phyloP scores from a whole-genome alignment of 2,329 filamentous ascomycete species.

The Cylindrodendrum hubeiense region DNA sequence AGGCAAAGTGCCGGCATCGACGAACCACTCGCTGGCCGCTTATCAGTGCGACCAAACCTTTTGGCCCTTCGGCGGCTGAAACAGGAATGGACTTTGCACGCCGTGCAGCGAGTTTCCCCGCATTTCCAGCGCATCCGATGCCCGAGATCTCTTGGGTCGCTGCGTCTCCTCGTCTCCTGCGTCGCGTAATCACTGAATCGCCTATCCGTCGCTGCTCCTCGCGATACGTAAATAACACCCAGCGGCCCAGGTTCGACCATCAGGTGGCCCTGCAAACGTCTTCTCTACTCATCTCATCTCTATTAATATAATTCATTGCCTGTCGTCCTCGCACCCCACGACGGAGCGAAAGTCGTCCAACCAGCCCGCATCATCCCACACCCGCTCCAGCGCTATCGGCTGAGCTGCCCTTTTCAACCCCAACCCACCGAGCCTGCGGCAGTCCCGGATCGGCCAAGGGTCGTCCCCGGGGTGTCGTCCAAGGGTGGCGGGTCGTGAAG shows the following conservation, averaged over 20 bases:
- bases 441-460: slow-evolving; percentile 14
- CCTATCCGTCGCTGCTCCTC: not conserved
- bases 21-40: slow-evolving; percentile 21
- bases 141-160: not conserved
- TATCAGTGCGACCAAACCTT: slow-evolving; percentile 17
- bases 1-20: slow-evolving; percentile 15
- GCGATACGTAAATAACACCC: not conserved
- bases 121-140: slow-evolving; percentile 21
- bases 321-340: too few species aligned
- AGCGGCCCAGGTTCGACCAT: not conserved
- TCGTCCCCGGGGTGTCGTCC: too few species aligned
- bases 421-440: slow-evolving; percentile 16
- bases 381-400: not conserved
- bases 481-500: not conserved
- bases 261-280: not conserved
- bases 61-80: slow-evolving; percentile 13
- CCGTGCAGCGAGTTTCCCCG: slow-evolving; percentile 23
- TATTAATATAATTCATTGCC: slow-evolving; percentile 10
- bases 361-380: not conserved
- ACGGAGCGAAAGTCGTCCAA: too few species aligned
- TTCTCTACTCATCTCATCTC: not conserved
- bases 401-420: slow-evolving; percentile 20
- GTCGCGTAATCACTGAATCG: not conserved
- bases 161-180: not conserved
- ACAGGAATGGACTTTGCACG: slow-evolving; percentile 15